A percentile compares a stretch with the other conserved stretches of the same genome.
phyloP scores from a whole-genome alignment of 169 alveolate species.

The Eimeria acervulina region DNA sequence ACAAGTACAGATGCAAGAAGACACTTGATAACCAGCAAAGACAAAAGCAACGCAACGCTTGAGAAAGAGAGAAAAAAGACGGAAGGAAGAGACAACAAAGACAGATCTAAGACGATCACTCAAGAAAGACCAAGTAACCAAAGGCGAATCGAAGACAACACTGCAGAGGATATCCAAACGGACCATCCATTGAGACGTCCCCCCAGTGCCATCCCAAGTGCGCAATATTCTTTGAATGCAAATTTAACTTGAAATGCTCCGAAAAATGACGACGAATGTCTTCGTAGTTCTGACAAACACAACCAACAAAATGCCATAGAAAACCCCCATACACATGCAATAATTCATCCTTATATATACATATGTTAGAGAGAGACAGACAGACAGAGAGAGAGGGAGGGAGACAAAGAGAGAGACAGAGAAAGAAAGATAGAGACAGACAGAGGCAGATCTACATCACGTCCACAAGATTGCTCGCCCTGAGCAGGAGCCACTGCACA shows the following conservation, averaged over 20 bases:
- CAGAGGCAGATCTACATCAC: no score
- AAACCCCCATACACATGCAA: neutral
- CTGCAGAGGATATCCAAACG: neutral
- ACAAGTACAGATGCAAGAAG: no score
- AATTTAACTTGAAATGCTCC: constrained; percentile 88
- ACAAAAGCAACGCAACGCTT: neutral
- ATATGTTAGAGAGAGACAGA: no score
- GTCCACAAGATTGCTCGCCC: no score
- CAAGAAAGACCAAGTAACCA: neutral
- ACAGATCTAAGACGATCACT: neutral
- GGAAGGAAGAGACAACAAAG: neutral
- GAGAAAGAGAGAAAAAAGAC: neutral
- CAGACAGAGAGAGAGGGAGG: no score
- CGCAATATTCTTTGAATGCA: constrained; percentile 87
- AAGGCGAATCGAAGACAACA: neutral
- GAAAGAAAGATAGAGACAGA: neutral
- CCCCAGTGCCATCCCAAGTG: constrained; percentile 96
- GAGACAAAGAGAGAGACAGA: neutral
- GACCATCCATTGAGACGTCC: constrained; percentile 90
- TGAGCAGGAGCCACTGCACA: no score
- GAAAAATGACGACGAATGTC: constrained; percentile 93
- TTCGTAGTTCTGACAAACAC: constrained; percentile 76
- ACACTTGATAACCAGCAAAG: no score
- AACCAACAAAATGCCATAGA: neutral
- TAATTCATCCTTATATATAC: no score